Conservation (phyloP, 768 basidiomycete species). For the Hydnum rufescens region DNA sequence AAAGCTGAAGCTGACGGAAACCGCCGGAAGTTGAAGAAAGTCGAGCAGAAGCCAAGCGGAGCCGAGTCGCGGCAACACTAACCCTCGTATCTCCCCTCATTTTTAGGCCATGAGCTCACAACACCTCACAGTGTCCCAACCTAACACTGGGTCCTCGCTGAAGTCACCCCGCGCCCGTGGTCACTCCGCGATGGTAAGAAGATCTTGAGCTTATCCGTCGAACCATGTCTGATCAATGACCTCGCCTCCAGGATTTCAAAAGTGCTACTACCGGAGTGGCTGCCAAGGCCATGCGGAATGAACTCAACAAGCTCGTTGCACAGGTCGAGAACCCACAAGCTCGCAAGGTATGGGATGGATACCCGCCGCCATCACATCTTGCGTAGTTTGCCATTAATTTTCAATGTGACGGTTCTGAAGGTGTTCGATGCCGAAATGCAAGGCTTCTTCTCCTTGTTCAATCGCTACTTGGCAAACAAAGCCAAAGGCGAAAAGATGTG, state of each 20-base stretch:
- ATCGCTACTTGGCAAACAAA: constrained; percentile 77
- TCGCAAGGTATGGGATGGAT: constrained; percentile 42
- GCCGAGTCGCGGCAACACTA: no score
- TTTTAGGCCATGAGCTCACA: background rate
- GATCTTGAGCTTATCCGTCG: background rate
- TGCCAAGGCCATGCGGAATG: constrained; percentile 94
- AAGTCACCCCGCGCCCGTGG: constrained; percentile 14
- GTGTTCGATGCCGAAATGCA: constrained; percentile 93
- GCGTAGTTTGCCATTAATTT: constrained; percentile 4
- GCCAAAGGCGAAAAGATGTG: constrained; percentile 78
- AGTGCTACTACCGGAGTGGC: constrained; percentile 90
- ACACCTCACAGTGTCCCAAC: background rate
- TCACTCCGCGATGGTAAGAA: constrained; percentile 16
- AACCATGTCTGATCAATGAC: background rate
- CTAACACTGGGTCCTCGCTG: constrained; percentile 2
- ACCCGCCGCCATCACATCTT: background rate
- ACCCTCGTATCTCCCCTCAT: no score
- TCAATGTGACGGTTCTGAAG: constrained; percentile 22
- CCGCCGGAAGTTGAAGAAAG: no score
- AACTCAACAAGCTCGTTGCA: constrained; percentile 82
- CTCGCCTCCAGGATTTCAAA: constrained; percentile 46
- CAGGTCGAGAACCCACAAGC: constrained; percentile 61
- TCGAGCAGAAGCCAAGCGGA: no score
- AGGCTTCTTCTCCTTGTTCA: constrained; percentile 89
- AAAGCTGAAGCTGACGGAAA: no score